Conservation (phyloP, 1,284 basidiomycete genomes). For the Agaricales sp. region DNA sequence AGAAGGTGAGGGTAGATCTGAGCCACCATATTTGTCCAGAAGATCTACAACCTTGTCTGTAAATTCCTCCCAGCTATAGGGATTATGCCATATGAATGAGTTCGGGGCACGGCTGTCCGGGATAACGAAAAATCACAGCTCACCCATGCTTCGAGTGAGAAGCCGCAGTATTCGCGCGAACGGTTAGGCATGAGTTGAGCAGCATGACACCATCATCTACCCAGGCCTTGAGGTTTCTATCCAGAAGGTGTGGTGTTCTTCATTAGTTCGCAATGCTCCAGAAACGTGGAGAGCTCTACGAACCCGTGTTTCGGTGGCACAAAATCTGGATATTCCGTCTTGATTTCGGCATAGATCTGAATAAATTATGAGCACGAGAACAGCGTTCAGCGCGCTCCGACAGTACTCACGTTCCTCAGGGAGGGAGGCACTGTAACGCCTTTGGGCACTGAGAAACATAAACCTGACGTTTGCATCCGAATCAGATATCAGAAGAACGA, state of each 20-base stretch:
- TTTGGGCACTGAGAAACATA: conserved; percentile 80
- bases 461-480: conserved; percentile 28
- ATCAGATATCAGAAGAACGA: conserved; percentile 9
- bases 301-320: conserved; percentile 78
- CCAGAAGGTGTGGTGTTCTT: conserved; percentile 12
- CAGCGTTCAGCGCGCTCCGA: conserved; percentile 1
- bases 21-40: conserved; percentile 70
- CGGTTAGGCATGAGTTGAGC: conserved; percentile 87
- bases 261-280: conserved; percentile 10
- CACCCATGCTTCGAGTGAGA: conserved; percentile 75
- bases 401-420: conserved; percentile 55
- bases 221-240: conserved; percentile 76
- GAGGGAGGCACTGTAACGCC: conserved; percentile 74
- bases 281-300: conserved; percentile 22
- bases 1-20: conserved; percentile 36
- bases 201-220: conserved; percentile 85
- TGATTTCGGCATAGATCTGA: conserved; percentile 86
- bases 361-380: conserved; percentile 8
- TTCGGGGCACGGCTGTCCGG: background rate
- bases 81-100: conserved; percentile 25
- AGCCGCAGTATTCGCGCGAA: conserved; percentile 63
- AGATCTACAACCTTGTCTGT: conserved; percentile 59
- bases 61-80: conserved; percentile 67
- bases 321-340: conserved; percentile 75
- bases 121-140: background rate